Evolutionary conservation across 768 basidiomycete genomes (phyloP).

Genomic region (Tulasnella sp.): DNA sequence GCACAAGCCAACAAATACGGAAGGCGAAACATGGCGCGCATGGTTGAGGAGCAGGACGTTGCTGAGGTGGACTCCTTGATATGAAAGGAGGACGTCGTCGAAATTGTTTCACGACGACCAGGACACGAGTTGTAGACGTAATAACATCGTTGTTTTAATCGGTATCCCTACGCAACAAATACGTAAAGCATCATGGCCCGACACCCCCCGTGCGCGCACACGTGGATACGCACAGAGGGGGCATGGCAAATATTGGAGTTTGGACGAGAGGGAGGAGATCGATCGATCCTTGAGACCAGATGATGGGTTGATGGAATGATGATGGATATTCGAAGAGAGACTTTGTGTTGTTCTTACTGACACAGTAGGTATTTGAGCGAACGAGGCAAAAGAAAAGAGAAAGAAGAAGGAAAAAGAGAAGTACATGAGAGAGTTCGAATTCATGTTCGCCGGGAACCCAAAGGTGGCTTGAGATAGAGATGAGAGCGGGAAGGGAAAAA

Average conservation of each 20-base stretch:
- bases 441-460: neutral
- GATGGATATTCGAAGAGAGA: neutral
- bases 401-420: neutral
- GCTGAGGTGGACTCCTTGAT: neutral
- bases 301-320: too few relatives aligned
- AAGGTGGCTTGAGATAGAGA: neutral
- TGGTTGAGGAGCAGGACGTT: neutral
- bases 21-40: neutral
- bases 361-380: slow-evolving; percentile 1
- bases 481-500: neutral
- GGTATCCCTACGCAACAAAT: neutral
- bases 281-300: neutral
- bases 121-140: neutral
- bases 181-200: neutral
- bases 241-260: neutral
- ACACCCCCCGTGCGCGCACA: neutral
- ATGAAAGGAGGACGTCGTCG: neutral
- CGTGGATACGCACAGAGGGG: neutral
- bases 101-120: neutral
- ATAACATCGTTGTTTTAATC: neutral
- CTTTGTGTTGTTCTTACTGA: neutral
- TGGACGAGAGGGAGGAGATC: neutral
- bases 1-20: neutral
- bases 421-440: neutral
- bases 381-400: neutral